These are phyloP conservation scores for Cladosporium phlei DNA, from an alignment of 2,329 filamentous ascomycete species.

Conservation along the genomic window DNA sequence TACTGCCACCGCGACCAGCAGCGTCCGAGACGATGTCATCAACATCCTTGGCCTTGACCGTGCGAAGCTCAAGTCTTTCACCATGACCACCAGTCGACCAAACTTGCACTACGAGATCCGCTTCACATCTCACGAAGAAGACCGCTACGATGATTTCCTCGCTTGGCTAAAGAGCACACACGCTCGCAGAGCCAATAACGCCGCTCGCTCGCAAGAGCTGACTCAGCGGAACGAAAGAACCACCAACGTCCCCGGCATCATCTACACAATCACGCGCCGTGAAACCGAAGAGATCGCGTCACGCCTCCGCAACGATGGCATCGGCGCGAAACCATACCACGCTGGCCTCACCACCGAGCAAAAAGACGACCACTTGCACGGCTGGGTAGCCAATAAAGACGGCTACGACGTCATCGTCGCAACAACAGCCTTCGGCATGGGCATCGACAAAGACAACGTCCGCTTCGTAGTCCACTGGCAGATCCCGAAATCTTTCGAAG, in stretches of 20 bases:
- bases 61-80: conserved; percentile 65
- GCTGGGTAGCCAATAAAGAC: conserved; percentile 67
- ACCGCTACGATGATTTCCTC: conserved; percentile 70
- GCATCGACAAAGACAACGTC: conserved; percentile 92
- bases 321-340: conserved; percentile 71
- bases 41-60: conserved; percentile 64
- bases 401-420: conserved; percentile 91
- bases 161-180: conserved; percentile 72
- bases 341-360: conserved; percentile 60
- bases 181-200: conserved; percentile 57
- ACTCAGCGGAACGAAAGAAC: conserved; percentile 46
- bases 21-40: conserved; percentile 79
- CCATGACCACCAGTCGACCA: conserved; percentile 74
- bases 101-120: conserved; percentile 90
- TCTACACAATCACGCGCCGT: conserved; percentile 70
- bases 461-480: conserved; percentile 95
- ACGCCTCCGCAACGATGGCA: conserved; percentile 61
- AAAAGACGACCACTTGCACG: conserved; percentile 65
- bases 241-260: conserved; percentile 68
- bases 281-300: conserved; percentile 69
- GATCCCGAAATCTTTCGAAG: conserved; percentile 88
- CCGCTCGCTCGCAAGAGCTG: conserved; percentile 56
- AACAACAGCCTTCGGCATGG: conserved; percentile 96
- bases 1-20: conserved; percentile 81
- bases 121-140: conserved; percentile 71